Evolutionary conservation across 176 grass and related monocot genomes (phyloP).

Genomic region (Oryza rufipogon): DNA sequence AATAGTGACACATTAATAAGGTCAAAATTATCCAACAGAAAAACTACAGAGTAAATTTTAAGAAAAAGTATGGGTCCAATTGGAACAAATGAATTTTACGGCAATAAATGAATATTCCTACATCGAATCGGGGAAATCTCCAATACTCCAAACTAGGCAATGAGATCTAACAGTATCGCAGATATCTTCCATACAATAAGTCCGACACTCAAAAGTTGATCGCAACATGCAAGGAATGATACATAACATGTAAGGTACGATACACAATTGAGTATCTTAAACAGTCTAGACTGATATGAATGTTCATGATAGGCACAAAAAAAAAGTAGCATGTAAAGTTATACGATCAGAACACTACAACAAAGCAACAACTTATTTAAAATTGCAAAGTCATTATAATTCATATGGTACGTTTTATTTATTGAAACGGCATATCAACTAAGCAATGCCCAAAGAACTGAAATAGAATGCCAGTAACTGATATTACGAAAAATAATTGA

Average conservation of each 20-base stretch:
- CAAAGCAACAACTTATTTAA: neutral
- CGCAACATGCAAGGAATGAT: neutral
- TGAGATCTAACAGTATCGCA: slow-evolving; percentile 4
- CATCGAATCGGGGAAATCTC: neutral
- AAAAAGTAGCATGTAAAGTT: neutral
- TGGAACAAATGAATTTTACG: neutral
- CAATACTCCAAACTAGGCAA: neutral
- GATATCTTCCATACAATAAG: neutral
- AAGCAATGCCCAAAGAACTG: neutral
- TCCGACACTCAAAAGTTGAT: neutral
- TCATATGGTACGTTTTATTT: neutral
- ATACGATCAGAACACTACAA: neutral
- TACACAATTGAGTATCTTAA: neutral
- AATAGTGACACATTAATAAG: neutral
- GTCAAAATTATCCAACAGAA: neutral
- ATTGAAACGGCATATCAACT: neutral
- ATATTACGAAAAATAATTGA: slow-evolving; percentile 1
- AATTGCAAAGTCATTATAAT: slow-evolving; percentile 9
- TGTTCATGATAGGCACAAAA: neutral
- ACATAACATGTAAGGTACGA: neutral
- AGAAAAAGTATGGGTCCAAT: neutral
- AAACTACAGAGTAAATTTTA: slow-evolving; percentile 16
- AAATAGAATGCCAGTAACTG: neutral
- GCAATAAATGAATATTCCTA: neutral
- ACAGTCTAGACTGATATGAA: neutral